Evolutionary conservation across 164 flowering plant species (phyloP).

Genomic region (Tetracentron sinense): DNA sequence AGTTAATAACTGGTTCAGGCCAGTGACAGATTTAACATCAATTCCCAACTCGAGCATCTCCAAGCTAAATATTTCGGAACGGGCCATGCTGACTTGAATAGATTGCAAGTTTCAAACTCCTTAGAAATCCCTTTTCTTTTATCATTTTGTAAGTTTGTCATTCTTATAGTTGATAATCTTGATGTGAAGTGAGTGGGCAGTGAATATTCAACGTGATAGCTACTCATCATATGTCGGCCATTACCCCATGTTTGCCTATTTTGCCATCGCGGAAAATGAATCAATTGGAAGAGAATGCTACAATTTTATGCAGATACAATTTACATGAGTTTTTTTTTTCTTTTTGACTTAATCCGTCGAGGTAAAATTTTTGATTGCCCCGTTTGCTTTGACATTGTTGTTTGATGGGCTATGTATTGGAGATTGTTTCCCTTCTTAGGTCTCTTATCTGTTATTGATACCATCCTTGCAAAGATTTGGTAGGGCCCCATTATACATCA

Average conservation of each 20-base stretch:
- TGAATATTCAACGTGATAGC: slow-evolving; percentile 95
- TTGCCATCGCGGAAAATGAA: slow-evolving; percentile 92
- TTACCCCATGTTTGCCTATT: slow-evolving; percentile 76
- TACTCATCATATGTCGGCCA: slow-evolving; percentile 94
- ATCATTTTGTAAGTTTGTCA: not conserved
- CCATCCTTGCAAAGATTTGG: too few species aligned
- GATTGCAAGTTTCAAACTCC: slow-evolving; percentile 55
- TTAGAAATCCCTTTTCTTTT: not conserved
- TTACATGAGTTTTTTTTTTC: too few species aligned
- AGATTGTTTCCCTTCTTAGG: too few species aligned
- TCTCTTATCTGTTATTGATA: too few species aligned
- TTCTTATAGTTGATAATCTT: slow-evolving; percentile 8
- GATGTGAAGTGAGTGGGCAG: slow-evolving; percentile 88
- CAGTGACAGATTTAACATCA: slow-evolving; percentile 94
- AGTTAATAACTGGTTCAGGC: slow-evolving; percentile 47
- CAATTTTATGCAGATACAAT: slow-evolving; percentile 94
- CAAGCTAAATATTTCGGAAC: slow-evolving; percentile 98
- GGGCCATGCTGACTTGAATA: slow-evolving; percentile 89
- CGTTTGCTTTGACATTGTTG: too few species aligned
- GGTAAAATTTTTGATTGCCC: too few species aligned
- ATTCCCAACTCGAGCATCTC: slow-evolving; percentile 97
- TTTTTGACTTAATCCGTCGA: too few species aligned
- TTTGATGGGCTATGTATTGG: too few species aligned
- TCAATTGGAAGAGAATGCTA: slow-evolving; percentile 95
- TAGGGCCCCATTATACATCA: too few species aligned